Evolutionary conservation across 1,284 basidiomycete genomes (phyloP), one percentile per base, ranked within the genome.

Genomic region (Ceratobasidium sp.): DNA sequence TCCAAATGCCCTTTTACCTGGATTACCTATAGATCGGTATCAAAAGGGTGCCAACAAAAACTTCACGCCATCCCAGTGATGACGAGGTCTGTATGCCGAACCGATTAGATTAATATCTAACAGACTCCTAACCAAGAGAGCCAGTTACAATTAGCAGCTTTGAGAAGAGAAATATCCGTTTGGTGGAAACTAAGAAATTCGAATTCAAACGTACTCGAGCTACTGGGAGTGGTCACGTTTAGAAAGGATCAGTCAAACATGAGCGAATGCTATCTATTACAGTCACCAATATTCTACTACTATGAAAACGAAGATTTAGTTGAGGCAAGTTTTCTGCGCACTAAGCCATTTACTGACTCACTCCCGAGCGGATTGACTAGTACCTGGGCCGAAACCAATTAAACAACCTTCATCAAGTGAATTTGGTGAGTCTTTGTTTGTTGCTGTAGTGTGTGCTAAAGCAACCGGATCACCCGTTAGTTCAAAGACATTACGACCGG

Each of bases 151-250:
- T n/a, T n/a, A 6, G 59, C 59, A 62, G 59, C 59, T 3, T 17
- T 62, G 7, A 42, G 2, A 6, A 9, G 59, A n/a, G 59, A 62
- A n/a, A 38, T 62, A 5, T 4, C 59, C 23, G 17, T 62, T 38
- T 62, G 59, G 59, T 40, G 59, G 12, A 62, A 28, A 9, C 15
- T 62, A 33, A 62, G 13, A 40, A 20, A 62, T 4, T 7, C 28
- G 10, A 62, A 13, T 62, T 62, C 33, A 40, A 62, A 59, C 38
- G 20, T 62, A 20, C 38, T 62, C 33, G 59, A 62, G 59, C 4
- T 62, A 4, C 15, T 62, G 10, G 59, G 59, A 5, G 20, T n/a
- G 38, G 59, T 62, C 20, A 62, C 10, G 4, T 62, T 9, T 33
- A 17, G 38, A 4, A 5, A 28, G 4, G 23, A 23, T 28, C 56